Conservation (phyloP, 257 asterid genomes). For the Fraxinus pennsylvanica region DNA sequence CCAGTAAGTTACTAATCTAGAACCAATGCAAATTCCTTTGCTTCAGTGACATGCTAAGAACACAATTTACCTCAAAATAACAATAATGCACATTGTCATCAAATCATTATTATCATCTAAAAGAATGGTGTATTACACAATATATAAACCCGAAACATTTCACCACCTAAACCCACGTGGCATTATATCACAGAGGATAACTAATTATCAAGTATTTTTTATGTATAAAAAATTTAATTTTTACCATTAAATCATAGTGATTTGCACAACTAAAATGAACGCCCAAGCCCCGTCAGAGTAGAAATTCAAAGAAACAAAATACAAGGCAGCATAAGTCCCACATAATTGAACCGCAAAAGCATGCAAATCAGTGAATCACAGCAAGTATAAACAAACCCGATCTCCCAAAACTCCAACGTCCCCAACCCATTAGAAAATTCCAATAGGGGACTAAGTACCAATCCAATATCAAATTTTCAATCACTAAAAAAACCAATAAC, state of each 20-base stretch:
- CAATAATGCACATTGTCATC: conserved; percentile 21
- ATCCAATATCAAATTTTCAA: conserved; percentile 12
- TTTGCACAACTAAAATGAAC: not conserved
- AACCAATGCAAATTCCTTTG: conserved; percentile 1
- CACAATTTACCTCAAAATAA: conserved; percentile 13
- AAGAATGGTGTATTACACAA: not conserved
- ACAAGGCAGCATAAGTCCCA: conserved; percentile 18
- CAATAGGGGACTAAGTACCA: conserved; percentile 14
- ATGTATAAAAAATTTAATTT: too few species aligned
- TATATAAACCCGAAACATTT: not conserved
- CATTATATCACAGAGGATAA: not conserved
- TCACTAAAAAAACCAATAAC: not conserved
- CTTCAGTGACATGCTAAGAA: conserved; percentile 11
- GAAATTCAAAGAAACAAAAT: conserved; percentile 18
- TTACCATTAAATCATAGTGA: not conserved
- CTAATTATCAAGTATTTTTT: not conserved
- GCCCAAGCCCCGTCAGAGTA: not conserved
- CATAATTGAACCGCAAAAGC: conserved; percentile 9
- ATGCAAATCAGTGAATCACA: conserved; percentile 19
- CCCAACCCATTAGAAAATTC: conserved; percentile 18
- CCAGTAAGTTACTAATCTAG: conserved; percentile 11
- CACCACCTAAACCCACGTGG: not conserved
- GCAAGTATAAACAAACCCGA: conserved; percentile 24
- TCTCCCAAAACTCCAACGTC: conserved; percentile 9
- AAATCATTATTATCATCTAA: conserved; percentile 8